Evolutionary conservation across 495 filamentous ascomycete species (phyloP).

Genomic region (Lichenothelia convexa): DNA sequence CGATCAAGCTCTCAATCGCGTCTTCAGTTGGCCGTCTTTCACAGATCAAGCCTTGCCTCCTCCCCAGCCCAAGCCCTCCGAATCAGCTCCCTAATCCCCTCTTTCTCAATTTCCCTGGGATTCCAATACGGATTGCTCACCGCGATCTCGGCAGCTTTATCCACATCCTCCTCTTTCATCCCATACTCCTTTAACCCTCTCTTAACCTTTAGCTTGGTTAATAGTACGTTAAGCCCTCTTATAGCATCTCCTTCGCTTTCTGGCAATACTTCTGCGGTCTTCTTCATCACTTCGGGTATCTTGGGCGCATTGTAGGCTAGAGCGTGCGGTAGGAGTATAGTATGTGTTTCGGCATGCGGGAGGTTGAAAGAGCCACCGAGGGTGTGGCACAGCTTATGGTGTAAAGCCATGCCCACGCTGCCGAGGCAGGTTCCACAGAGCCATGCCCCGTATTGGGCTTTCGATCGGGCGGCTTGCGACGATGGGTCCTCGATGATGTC

Average conservation of each 20-base stretch:
- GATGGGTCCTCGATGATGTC: constrained; percentile 32
- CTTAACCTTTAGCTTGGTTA: constrained; percentile 38
- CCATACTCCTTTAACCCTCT: constrained; percentile 38
- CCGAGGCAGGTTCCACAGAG: constrained; percentile 46
- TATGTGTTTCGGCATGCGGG: constrained; percentile 53
- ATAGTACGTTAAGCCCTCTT: constrained; percentile 40
- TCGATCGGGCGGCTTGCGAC: constrained; percentile 31
- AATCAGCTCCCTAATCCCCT: constrained; percentile 42
- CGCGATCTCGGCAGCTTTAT: constrained; percentile 47
- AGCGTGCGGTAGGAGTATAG: constrained; percentile 46
- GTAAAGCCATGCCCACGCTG: constrained; percentile 49
- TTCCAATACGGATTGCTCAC: constrained; percentile 48
- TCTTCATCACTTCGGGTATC: constrained; percentile 39
- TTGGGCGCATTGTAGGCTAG: constrained; percentile 49
- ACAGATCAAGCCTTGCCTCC: constrained; percentile 38
- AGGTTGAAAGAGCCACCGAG: constrained; percentile 51
- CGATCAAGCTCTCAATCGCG: too few relatives aligned
- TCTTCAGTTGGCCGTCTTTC: too few relatives aligned
- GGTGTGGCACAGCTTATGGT: constrained; percentile 55
- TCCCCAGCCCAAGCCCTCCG: constrained; percentile 53
- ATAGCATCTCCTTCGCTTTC: constrained; percentile 41
- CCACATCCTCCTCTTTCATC: constrained; percentile 48
- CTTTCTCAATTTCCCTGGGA: constrained; percentile 37
- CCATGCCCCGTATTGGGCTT: constrained; percentile 48
- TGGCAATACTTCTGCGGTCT: constrained; percentile 38